Conservation (phyloP, 2,329 filamentous ascomycete species). For the Beauveria sp. region DNA sequence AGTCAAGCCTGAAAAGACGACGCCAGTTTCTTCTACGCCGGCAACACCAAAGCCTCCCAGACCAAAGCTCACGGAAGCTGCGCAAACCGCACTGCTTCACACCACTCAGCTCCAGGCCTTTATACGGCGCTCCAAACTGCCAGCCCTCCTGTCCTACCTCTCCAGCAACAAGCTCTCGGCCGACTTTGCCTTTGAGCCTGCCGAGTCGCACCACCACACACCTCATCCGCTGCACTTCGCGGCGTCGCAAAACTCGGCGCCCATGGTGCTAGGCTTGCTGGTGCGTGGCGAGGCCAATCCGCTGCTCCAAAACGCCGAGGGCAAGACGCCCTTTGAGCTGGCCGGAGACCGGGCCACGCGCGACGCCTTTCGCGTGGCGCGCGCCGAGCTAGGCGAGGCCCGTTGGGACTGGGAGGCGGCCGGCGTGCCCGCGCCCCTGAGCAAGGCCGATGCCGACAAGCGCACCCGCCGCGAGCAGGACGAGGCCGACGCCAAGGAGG, state of each 20-base stretch:
- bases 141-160: slow-evolving; percentile 78
- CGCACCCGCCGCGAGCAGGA: slow-evolving; percentile 63
- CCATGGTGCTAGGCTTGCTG: slow-evolving; percentile 71
- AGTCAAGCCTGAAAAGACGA: slow-evolving; percentile 32
- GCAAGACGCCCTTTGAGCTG: slow-evolving; percentile 81
- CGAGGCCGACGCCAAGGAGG: slow-evolving; percentile 60
- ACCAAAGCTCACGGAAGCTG: slow-evolving; percentile 69
- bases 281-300: slow-evolving; percentile 70
- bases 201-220: slow-evolving; percentile 68
- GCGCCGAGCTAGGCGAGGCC: slow-evolving; percentile 69
- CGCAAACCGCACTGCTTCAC: slow-evolving; percentile 74
- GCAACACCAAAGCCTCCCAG: slow-evolving; percentile 43
- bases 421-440: slow-evolving; percentile 63
- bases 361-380: slow-evolving; percentile 85
- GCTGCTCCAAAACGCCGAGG: slow-evolving; percentile 60
- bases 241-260: slow-evolving; percentile 66
- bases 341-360: slow-evolving; percentile 78
- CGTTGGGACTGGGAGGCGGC: slow-evolving; percentile 74
- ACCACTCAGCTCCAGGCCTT: slow-evolving; percentile 84
- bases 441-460: slow-evolving; percentile 61
- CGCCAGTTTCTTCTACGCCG: slow-evolving; percentile 26
- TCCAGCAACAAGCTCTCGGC: slow-evolving; percentile 64
- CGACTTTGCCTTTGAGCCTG: slow-evolving; percentile 68
- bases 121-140: slow-evolving; percentile 82
- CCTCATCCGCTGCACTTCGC: slow-evolving; percentile 81